A percentile compares a stretch with the other conserved stretches of the same genome.
phyloP scores from a whole-genome alignment of 768 basidiomycete genomes.

The Leccinum truebloodii region DNA sequence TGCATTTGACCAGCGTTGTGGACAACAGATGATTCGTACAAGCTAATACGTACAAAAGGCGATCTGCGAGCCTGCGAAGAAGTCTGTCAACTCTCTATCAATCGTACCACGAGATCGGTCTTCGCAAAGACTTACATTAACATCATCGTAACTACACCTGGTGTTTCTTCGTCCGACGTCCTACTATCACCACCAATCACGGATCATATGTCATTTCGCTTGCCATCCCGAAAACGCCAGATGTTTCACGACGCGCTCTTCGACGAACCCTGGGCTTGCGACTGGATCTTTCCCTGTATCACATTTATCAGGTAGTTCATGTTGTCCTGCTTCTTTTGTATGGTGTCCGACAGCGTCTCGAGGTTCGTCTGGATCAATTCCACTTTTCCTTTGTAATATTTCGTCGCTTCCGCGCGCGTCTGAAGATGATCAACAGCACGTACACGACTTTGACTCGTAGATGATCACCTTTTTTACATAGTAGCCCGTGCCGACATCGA shows the following conservation, averaged over 20 bases:
- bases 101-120: not conserved
- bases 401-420: constrained; percentile 78
- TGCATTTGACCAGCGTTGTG: not conserved
- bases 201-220: not conserved
- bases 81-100: not conserved
- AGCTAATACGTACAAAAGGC: not conserved
- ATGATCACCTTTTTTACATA: constrained; percentile 83
- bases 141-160: not conserved
- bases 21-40: not conserved
- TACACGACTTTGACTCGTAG: constrained; percentile 11
- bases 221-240: not conserved
- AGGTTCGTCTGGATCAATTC: constrained; percentile 82
- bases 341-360: constrained; percentile 84
- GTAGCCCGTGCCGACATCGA: constrained; percentile 97
- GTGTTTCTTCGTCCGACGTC: not conserved
- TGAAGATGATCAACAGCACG: constrained; percentile 34
- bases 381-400: constrained; percentile 80
- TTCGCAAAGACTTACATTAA: not conserved
- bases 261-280: constrained; percentile 19
- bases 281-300: constrained; percentile 63
- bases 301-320: constrained; percentile 71
- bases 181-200: not conserved
- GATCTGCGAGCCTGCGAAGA: not conserved
- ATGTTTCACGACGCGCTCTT: constrained; percentile 23
- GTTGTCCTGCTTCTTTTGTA: constrained; percentile 90